Conservation (phyloP, 371 early-diverging fungal genomes). For the Mortierella sp. region DNA sequence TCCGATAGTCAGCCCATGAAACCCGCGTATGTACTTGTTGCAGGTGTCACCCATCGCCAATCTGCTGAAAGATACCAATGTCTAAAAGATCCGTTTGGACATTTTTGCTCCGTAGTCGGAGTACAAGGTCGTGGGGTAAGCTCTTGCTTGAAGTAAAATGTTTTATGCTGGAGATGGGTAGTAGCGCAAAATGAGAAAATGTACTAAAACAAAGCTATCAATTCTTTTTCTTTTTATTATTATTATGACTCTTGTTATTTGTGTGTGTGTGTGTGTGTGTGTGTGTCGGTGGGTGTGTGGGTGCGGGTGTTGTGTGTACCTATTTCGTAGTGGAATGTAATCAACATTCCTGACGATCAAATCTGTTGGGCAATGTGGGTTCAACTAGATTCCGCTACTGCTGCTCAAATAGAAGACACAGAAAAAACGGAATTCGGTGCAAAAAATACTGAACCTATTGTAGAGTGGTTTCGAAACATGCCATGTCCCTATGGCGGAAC, state of each 20-base stretch:
- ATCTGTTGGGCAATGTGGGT: conserved; percentile 29
- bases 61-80: conserved; percentile 8
- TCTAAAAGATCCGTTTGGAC: conserved; percentile 21
- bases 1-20: neutral
- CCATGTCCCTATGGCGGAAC: conserved; percentile 21
- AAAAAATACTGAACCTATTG: conserved; percentile 10
- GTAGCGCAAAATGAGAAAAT: neutral
- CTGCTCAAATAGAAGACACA: neutral
- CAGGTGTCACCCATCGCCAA: conserved; percentile 9
- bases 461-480: neutral
- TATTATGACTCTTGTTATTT: no score
- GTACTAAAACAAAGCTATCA: neutral
- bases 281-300: no score
- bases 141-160: neutral
- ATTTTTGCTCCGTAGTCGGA: conserved; percentile 12
- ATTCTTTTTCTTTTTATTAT: no score
- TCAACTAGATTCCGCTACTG: conserved; percentile 6
- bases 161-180: neutral
- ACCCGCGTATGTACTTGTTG: conserved; percentile 10
- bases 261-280: no score
- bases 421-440: neutral
- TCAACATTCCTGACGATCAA: conserved; percentile 27
- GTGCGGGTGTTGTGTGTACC: no score
- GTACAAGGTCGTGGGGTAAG: conserved; percentile 20
- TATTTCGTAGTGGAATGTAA: conserved; percentile 9